Evolutionary conservation across 371 early-diverging fungal species (phyloP).

Genomic region (Smittium mucronatum): DNA sequence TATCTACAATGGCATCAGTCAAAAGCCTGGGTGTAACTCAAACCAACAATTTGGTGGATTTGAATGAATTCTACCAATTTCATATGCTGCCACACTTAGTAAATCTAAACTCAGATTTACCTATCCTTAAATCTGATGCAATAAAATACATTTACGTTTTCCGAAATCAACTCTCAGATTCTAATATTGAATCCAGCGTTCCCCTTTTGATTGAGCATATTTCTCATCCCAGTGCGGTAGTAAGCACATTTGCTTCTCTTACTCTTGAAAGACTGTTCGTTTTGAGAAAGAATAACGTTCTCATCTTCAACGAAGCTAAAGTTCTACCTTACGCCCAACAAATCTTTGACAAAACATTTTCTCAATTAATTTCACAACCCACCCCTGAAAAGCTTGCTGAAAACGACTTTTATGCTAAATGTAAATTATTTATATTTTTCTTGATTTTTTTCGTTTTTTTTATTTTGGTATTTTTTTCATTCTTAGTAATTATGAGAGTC

Average conservation of each 20-base stretch:
- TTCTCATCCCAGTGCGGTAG: conserved; percentile 61
- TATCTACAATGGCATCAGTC: conserved; percentile 35
- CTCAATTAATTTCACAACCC: conserved; percentile 30
- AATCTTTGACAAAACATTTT: conserved; percentile 61
- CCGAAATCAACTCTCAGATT: conserved; percentile 78
- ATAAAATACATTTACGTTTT: conserved; percentile 86
- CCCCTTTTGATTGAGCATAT: conserved; percentile 73
- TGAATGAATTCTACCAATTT: conserved; percentile 65
- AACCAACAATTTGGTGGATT: conserved; percentile 61
- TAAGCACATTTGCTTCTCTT: conserved; percentile 85
- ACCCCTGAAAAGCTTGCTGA: conserved; percentile 80
- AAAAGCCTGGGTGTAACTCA: conserved; percentile 59
- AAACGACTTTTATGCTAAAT: conserved; percentile 86
- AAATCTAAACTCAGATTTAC: conserved; percentile 51
- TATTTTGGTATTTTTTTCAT: not conserved
- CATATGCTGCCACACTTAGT: conserved; percentile 66
- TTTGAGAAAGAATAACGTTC: conserved; percentile 47
- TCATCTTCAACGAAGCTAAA: conserved; percentile 51
- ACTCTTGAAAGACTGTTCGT: conserved; percentile 81
- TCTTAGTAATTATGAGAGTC: conserved; percentile 52
- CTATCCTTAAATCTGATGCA: conserved; percentile 87
- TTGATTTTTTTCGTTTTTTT: not conserved
- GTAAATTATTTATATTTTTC: not conserved
- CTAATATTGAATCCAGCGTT: conserved; percentile 56
- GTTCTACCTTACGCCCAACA: conserved; percentile 51